Percentiles rank a stretch among this genome's conserved stretches.
Conservation (phyloP, 1,139 yeast genomes). For the Pichia sp. region DNA sequence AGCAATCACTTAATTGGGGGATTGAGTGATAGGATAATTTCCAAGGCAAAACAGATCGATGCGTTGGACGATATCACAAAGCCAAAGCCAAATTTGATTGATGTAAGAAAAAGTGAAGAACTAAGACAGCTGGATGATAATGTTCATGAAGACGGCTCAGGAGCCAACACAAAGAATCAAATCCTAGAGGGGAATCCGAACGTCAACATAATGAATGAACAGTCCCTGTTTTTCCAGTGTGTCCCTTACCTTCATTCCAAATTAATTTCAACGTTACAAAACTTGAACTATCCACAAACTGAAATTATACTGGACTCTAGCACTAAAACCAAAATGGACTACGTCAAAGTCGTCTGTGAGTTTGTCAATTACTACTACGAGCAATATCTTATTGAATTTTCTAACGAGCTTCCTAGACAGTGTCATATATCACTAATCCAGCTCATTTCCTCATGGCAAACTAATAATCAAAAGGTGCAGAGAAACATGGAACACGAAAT, state of each 20-base stretch:
- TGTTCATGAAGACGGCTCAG: constrained; percentile 25
- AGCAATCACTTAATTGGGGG: constrained; percentile 32
- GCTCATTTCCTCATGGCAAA: constrained; percentile 29
- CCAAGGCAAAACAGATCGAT: constrained; percentile 36
- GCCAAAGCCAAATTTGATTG: not conserved
- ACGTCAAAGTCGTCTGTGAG: constrained; percentile 26
- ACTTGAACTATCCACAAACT: constrained; percentile 29
- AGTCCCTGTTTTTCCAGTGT: constrained; percentile 32
- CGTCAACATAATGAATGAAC: constrained; percentile 32
- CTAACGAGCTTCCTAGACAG: constrained; percentile 31
- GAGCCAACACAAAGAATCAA: constrained; percentile 34
- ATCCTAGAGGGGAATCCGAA: constrained; percentile 17
- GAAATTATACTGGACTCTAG: constrained; percentile 10
- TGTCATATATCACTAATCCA: constrained; percentile 28
- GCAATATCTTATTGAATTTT: constrained; percentile 31
- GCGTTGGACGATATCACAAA: constrained; percentile 25
- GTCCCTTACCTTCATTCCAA: constrained; percentile 32
- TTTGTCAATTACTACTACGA: constrained; percentile 34
- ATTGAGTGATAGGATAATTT: constrained; percentile 35
- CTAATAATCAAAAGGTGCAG: constrained; percentile 24
- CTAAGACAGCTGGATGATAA: constrained; percentile 19
- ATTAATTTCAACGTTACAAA: constrained; percentile 22
- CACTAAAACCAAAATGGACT: constrained; percentile 25
- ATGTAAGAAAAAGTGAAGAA: not conserved
- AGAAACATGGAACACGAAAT: constrained; percentile 28